Percentiles rank a stretch among this genome's conserved stretches.
phyloP scores from a whole-genome alignment of 2,329 filamentous ascomycete genomes.

The Scytalidium lignicola region DNA sequence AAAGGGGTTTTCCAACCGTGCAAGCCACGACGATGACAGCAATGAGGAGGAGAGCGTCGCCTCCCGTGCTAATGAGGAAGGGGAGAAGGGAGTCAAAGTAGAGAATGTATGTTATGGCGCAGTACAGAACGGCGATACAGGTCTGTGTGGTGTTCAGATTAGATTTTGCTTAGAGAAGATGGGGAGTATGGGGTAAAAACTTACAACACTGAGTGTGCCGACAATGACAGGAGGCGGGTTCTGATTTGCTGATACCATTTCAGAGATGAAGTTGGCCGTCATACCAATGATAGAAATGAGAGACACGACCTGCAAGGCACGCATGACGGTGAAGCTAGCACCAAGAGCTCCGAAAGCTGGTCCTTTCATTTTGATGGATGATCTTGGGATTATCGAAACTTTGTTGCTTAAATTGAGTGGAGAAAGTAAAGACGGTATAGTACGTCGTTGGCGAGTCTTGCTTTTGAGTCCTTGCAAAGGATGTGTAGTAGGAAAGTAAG shows the following conservation, averaged over 20 bases:
- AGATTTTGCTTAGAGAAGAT: background rate
- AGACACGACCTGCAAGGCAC: constrained; percentile 63
- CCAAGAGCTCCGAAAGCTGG: constrained; percentile 58
- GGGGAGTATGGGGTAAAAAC: constrained; percentile 29
- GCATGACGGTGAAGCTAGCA: constrained; percentile 70
- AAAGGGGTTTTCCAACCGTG: constrained; percentile 74
- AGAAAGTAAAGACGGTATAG: too few species aligned
- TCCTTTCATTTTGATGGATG: constrained; percentile 18
- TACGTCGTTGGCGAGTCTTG: too few species aligned
- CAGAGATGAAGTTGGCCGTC: constrained; percentile 73
- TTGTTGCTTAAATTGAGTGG: background rate
- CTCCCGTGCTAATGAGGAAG: constrained; percentile 59
- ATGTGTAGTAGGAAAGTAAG: background rate
- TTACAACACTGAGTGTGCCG: constrained; percentile 73
- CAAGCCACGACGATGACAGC: constrained; percentile 74
- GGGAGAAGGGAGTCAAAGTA: constrained; percentile 74
- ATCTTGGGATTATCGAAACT: background rate
- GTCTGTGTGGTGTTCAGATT: constrained; percentile 46
- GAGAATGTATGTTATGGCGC: constrained; percentile 73
- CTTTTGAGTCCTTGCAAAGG: too few species aligned
- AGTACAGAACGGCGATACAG: constrained; percentile 74
- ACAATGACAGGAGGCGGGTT: constrained; percentile 68
- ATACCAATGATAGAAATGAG: constrained; percentile 77
- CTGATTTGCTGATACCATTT: constrained; percentile 63
- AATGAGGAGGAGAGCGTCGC: constrained; percentile 67